These are phyloP conservation scores for Friedmanniomyces simplex DNA, from an alignment of 495 filamentous ascomycete genomes.

Conservation along the genomic window DNA sequence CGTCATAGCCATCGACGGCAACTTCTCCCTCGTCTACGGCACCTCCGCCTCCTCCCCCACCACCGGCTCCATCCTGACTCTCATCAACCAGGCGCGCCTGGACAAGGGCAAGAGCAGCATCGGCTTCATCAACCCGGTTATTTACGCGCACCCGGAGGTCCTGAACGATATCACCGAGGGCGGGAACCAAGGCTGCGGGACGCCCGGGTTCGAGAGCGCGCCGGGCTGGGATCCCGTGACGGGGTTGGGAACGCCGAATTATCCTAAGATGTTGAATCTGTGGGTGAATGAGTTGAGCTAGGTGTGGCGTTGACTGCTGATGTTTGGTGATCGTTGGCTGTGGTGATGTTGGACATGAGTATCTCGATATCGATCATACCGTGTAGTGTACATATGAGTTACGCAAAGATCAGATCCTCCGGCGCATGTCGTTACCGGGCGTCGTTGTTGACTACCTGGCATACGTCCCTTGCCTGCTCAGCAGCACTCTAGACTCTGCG, in stretches of 20 bases:
- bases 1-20: conserved; percentile 45
- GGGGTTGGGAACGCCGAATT: conserved; percentile 10
- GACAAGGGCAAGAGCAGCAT: conserved; percentile 44
- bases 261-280: conserved; percentile 7
- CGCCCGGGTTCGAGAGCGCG: conserved; percentile 1
- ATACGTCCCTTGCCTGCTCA: too few relatives aligned
- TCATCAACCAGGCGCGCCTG: conserved; percentile 61
- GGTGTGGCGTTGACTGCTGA: not conserved
- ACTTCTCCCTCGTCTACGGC: conserved; percentile 44
- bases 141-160: conserved; percentile 11
- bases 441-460: too few relatives aligned
- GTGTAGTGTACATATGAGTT: too few relatives aligned
- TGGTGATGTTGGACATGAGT: too few relatives aligned
- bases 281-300: not conserved
- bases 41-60: conserved; percentile 56
- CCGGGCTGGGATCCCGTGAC: conserved; percentile 12
- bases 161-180: conserved; percentile 13
- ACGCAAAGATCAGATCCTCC: too few relatives aligned
- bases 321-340: too few relatives aligned
- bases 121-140: conserved; percentile 54
- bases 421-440: too few relatives aligned
- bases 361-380: too few relatives aligned
- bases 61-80: conserved; percentile 49
- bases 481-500: too few relatives aligned
- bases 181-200: conserved; percentile 10